phyloP scores from a whole-genome alignment of 495 filamentous ascomycete genomes.

The Penicillium verhagenii region DNA sequence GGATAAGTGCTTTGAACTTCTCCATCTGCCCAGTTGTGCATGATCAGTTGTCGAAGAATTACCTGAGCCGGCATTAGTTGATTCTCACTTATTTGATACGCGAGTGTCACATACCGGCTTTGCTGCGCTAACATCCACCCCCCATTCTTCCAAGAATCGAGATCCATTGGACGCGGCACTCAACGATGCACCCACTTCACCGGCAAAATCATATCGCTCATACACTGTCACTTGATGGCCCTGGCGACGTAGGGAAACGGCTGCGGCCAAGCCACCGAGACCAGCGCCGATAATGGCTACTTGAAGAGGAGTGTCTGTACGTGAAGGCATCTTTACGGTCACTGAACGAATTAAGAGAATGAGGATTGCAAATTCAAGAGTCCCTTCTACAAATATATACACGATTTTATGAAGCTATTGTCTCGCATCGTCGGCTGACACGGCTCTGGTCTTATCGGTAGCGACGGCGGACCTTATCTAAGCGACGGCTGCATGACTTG shows the following conservation, averaged over 20 bases:
- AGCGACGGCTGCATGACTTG: constrained; percentile 24
- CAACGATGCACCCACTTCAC: constrained; percentile 30
- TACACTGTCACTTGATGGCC: constrained; percentile 51
- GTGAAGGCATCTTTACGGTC: constrained; percentile 17
- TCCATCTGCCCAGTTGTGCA: constrained; percentile 27
- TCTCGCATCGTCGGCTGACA: constrained; percentile 2
- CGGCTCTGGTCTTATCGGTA: background rate
- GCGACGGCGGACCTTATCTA: constrained; percentile 18
- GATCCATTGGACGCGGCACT: constrained; percentile 29
- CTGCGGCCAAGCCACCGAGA: constrained; percentile 53
- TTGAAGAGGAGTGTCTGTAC: constrained; percentile 21
- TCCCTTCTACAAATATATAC: constrained; percentile 5
- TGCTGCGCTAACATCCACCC: constrained; percentile 26
- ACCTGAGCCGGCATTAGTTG: constrained; percentile 11
- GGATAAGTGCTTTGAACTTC: constrained; percentile 26
- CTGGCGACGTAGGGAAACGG: constrained; percentile 49
- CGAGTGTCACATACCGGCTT: constrained; percentile 20
- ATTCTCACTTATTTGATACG: background rate
- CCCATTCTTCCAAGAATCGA: constrained; percentile 28
- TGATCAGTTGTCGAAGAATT: constrained; percentile 32
- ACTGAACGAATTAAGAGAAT: background rate
- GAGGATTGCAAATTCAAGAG: background rate
- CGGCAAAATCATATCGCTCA: constrained; percentile 30
- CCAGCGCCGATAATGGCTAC: constrained; percentile 52
- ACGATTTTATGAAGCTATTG: constrained; percentile 3